Evolutionary conservation across 129 eudicot genomes (phyloP), one percentile per base, ranked within the genome.

Genomic region (Kitagawia praeruptora): DNA sequence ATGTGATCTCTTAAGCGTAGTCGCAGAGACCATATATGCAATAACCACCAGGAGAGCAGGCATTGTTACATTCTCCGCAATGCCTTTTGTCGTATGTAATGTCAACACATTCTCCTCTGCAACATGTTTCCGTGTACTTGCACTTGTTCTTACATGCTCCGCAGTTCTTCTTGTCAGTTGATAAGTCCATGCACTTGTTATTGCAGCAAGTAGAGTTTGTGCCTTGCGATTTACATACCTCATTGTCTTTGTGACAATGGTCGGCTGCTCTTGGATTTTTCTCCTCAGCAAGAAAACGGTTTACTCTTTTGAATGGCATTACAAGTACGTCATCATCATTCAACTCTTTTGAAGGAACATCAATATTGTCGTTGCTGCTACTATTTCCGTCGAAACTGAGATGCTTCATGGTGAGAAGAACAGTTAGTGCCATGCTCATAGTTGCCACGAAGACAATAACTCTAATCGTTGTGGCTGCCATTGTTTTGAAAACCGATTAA

Each of bases 11-110:
- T 23, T 44, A 73, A 73, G 96, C 93, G 39, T 88, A 91, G 79
- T 88, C 91, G 75, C 96, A 91, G n/a, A 87, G 85, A 70, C 91
- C 94, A 45, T 93, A 90, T 34, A 90, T 78, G 72, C 98, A 93
- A 49, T 84, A 86, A 47, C 86, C 85, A 12, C 83, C 88, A 7
- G 79, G 73, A 84, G 73, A 80, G 81, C 98, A 93, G 78, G 73
- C 79, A 15, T 79, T 71, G 21, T 85, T 83, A 82, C 98, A 93
- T 34, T 54, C 10, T 28, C 98, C 96, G 25, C 98, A 93, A 67
- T 93, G 91, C 82, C 98, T 87, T 88, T 90, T 91, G 53, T 89
- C 89, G 77, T 74, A 85, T 6, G 89, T 58, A 31, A 83, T 47
- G 1, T 81, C 66, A n/a, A 91, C 97, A 13, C 97, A 91, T 42